A percentile compares a stretch with the other conserved stretches of the same genome.
phyloP scores from a whole-genome alignment of 352 stramenopile species.

The Heterotrichella gracilis region DNA sequence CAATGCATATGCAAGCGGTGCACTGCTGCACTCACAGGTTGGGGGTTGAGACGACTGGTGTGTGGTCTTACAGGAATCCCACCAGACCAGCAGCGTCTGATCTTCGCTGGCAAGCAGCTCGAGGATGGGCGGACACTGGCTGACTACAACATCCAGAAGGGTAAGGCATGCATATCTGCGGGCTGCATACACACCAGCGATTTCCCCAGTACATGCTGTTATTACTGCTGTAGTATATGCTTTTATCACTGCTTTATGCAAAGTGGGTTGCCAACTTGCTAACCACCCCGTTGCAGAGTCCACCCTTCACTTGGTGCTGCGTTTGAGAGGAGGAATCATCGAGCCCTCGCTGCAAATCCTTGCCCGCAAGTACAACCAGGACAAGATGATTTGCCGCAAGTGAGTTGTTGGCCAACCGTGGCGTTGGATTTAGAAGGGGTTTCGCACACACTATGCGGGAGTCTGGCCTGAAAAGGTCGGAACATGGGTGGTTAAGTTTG shows the following conservation, averaged over 20 bases:
- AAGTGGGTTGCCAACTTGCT: no score
- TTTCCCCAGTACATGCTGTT: not conserved
- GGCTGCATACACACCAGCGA: not conserved
- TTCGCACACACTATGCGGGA: no score
- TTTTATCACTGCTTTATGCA: no score
- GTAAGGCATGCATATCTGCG: no score
- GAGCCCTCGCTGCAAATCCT: conserved; percentile 80
- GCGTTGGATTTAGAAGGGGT: no score
- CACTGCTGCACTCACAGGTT: no score
- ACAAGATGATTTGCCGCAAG: conserved; percentile 98
- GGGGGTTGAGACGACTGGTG: no score
- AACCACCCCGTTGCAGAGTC: no score
- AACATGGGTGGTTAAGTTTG: no score
- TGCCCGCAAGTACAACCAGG: conserved; percentile 94
- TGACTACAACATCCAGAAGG: conserved; percentile 65
- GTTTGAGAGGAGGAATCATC: conserved; percentile 49
- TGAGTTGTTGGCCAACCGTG: not conserved
- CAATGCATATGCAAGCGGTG: no score
- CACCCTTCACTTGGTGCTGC: conserved; percentile 81
- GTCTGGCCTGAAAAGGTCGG: no score
- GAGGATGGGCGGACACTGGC: conserved; percentile 59
- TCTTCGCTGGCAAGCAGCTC: conserved; percentile 98
- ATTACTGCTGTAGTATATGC: conserved; percentile 24
- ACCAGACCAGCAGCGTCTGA: conserved; percentile 94
- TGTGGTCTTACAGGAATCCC: no score